Base-by-base conservation (phyloP, 1,284 basidiomycete genomes). In the Lignosus rhinocerotis region DNA sequence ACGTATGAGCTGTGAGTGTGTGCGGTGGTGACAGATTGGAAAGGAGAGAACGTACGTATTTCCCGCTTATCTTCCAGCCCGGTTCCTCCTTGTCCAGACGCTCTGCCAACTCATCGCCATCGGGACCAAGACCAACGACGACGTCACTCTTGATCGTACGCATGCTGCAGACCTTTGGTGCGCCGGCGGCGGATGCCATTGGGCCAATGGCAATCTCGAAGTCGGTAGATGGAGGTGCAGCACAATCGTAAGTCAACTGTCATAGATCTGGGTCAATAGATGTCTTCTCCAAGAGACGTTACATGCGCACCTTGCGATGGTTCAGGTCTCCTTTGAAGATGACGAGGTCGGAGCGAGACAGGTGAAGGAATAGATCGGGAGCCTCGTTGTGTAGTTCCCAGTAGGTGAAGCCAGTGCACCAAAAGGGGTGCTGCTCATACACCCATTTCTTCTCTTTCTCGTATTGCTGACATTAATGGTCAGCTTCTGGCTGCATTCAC, bases 301-400 rank as follows among this genome's bases (percentile, higher is more conserved):
- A 9, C 11, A 34, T 7, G 51, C 64, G 16, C 30, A 69, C 68
- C 64, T 75, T 75, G 55, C 74, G 71, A 63, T 76, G 74, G 58
- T 98, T 98, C 46, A 98, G 78, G 71, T 97, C 96, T 42, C 95
- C 94, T 78, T 98, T 98, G 86, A 97, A 98, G 77, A 93, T 86
- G 70, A 98, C 96, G 44, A 98, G 84, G 72, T 98, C 91, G 33
- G 92, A 94, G 44, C 87, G 88, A 62, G 92, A 90, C 48, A 98
- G 86, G 73, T 97, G 88, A 55, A 97, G 82, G 84, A 97, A 98
- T 51, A 98, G 82, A 83, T 98, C 96, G 2, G 94, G 94, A 0
- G 93, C 92, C 74, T 95, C 94, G 52, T 83, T 82, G 67, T 90
- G 90, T 57, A 98, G 77, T 64, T 95, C 92, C 95, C 95, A 97